These are phyloP conservation scores for Candida freyschussii DNA, from an alignment of 1,139 yeast species.

Conservation along the genomic window DNA sequence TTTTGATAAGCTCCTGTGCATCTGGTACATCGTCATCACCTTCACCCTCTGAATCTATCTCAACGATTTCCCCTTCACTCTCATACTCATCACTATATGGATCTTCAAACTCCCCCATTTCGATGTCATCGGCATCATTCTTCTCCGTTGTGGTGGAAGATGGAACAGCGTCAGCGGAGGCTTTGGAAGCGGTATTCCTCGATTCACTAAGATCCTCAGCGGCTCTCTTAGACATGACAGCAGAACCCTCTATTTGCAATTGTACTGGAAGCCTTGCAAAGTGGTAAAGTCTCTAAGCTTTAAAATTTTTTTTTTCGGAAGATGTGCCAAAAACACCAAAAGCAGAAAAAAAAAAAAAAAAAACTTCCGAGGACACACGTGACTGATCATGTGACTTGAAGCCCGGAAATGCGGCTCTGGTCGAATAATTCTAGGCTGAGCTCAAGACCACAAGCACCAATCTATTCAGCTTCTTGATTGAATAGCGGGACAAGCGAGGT, in stretches of 20 bases:
- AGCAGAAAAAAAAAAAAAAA: conserved; percentile 4
- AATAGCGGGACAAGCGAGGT: no score
- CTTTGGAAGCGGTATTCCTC: conserved; percentile 35
- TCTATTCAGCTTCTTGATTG: no score
- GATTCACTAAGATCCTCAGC: conserved; percentile 39
- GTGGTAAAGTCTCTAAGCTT: conserved; percentile 1
- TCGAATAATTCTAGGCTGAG: background rate
- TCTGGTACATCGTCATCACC: conserved; percentile 43
- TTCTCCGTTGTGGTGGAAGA: conserved; percentile 22
- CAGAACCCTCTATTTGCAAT: no score
- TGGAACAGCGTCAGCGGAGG: conserved; percentile 31
- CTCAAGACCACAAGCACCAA: no score
- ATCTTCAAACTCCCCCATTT: conserved; percentile 90
- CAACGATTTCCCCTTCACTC: conserved; percentile 86
- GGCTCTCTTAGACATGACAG: conserved; percentile 63
- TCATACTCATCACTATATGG: conserved; percentile 94
- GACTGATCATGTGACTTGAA: no score
- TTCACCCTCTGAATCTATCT: conserved; percentile 64
- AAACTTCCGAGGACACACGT: conserved; percentile 4
- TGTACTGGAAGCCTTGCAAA: background rate
- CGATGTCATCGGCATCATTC: conserved; percentile 40
- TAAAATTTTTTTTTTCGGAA: conserved; percentile 1
- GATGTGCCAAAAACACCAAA: background rate
- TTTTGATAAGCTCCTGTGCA: conserved; percentile 32
- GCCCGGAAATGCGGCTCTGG: no score